Conservation (phyloP, 371 early-diverging fungal genomes). For the Blastocladiella emersonii region DNA sequence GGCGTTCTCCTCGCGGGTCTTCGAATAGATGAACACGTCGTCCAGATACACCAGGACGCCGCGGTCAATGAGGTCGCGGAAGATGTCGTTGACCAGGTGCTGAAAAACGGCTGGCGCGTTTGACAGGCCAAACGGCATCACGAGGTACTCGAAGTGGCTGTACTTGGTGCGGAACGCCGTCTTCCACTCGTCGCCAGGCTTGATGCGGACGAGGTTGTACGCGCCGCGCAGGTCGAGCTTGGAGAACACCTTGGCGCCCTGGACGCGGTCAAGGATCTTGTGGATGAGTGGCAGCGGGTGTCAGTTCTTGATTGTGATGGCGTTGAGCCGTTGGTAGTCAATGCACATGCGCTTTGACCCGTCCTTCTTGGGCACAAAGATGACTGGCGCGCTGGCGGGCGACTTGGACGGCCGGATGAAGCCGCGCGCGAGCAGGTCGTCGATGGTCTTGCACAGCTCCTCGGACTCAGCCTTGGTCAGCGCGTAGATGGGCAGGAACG, state of each 20-base stretch:
- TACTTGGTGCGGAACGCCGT: conserved; percentile 33
- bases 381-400: not conserved
- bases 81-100: conserved; percentile 19
- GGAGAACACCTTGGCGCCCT: conserved; percentile 23
- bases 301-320: conserved; percentile 21
- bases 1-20: conserved; percentile 28
- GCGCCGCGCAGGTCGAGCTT: conserved; percentile 30
- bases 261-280: conserved; percentile 23
- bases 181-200: conserved; percentile 16
- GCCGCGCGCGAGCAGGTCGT: not conserved
- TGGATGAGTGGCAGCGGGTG: conserved; percentile 29
- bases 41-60: conserved; percentile 35
- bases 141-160: conserved; percentile 29
- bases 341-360: conserved; percentile 29
- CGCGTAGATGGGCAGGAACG: not conserved
- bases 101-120: conserved; percentile 33
- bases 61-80: conserved; percentile 20
- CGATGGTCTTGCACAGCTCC: not conserved
- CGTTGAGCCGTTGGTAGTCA: conserved; percentile 37
- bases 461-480: not conserved
- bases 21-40: conserved; percentile 39
- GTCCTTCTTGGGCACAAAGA: conserved; percentile 31
- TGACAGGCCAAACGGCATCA: conserved; percentile 35
- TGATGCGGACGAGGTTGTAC: conserved; percentile 23
- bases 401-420: not conserved